Conservation (phyloP, 768 basidiomycete genomes). For the Termitomyces sp. region DNA sequence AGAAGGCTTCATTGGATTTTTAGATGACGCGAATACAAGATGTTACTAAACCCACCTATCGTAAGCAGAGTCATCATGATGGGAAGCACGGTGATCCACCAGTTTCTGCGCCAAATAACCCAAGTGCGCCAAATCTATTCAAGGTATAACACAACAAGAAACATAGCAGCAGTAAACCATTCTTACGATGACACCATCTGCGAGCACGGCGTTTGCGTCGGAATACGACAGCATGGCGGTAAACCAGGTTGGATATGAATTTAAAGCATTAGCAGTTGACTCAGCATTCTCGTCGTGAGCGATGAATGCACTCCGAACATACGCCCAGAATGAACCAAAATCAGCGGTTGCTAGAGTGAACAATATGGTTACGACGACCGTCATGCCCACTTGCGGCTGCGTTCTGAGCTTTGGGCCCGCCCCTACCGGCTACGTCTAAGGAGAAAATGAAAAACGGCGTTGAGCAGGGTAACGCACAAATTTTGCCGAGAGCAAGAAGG, state of each 20-base stretch:
- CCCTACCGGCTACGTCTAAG: background rate
- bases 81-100: constrained; percentile 7
- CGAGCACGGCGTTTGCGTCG: constrained; percentile 10
- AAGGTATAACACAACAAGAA: too few relatives aligned
- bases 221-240: constrained; percentile 1
- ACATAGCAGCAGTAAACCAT: background rate
- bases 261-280: constrained; percentile 3
- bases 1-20: constrained; percentile 4
- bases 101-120: constrained; percentile 12
- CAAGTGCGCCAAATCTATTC: constrained; percentile 15
- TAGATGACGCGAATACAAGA: background rate
- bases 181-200: constrained; percentile 9
- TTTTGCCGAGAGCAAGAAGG: constrained; percentile 3
- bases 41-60: background rate
- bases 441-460: background rate
- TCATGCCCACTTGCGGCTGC: constrained; percentile 4
- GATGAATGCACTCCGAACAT: constrained; percentile 12
- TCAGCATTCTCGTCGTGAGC: constrained; percentile 4
- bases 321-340: constrained; percentile 10
- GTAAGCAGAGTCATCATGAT: constrained; percentile 9
- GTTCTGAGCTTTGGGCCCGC: background rate
- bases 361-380: constrained; percentile 5
- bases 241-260: constrained; percentile 11
- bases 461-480: background rate
- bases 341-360: constrained; percentile 10